phyloP scores from a whole-genome alignment of 176 grass and related monocot species.

The Oryza rufipogon region DNA sequence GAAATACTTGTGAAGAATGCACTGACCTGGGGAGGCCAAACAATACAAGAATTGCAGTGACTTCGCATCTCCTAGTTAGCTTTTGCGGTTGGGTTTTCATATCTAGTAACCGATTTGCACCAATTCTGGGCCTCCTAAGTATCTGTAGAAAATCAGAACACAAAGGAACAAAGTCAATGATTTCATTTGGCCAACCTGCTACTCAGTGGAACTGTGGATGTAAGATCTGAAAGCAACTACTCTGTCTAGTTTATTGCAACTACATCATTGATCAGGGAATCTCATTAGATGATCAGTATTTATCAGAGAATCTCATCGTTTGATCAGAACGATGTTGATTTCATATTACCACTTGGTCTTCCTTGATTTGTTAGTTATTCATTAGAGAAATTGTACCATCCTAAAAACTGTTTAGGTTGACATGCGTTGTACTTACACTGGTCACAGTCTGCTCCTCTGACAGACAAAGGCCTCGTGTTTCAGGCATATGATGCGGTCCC shows the following conservation, averaged over 20 bases:
- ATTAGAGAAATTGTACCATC: not conserved
- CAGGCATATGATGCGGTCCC: slow-evolving; percentile 89
- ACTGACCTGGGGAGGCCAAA: slow-evolving; percentile 91
- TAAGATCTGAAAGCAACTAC: not conserved
- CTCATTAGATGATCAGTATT: not conserved
- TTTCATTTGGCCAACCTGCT: not conserved
- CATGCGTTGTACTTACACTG: slow-evolving; percentile 62
- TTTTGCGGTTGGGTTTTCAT: slow-evolving; percentile 83
- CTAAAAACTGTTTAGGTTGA: not conserved
- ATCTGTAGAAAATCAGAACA: slow-evolving; percentile 50
- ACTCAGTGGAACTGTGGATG: not conserved
- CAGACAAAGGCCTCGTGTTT: slow-evolving; percentile 92
- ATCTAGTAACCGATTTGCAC: slow-evolving; percentile 68
- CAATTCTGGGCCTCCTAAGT: slow-evolving; percentile 73
- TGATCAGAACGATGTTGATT: not conserved
- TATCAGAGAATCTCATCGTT: not conserved
- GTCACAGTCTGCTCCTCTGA: slow-evolving; percentile 92
- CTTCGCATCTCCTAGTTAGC: slow-evolving; percentile 75
- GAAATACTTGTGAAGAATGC: slow-evolving; percentile 10
- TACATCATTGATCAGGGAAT: not conserved
- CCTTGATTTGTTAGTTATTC: not conserved
- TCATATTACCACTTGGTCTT: not conserved
- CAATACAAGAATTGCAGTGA: slow-evolving; percentile 91
- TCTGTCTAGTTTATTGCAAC: not conserved
- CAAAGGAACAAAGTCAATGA: not conserved